Conservation (phyloP, 768 basidiomycete genomes). For the Crassisporium funariophilum region DNA sequence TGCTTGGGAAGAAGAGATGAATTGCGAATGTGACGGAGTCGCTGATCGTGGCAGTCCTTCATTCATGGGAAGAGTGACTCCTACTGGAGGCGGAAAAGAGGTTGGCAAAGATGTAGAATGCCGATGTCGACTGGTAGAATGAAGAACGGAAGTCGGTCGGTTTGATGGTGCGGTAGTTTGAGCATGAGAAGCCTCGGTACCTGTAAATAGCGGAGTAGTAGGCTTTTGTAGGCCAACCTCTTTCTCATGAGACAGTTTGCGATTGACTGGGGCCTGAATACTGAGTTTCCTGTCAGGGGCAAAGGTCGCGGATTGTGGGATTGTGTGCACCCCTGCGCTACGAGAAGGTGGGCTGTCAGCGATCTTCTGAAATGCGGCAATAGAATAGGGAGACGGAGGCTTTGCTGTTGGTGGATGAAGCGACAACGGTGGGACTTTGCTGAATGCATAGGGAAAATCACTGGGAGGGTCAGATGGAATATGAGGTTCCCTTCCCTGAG, state of each 20-base stretch:
- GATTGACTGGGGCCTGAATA: background rate
- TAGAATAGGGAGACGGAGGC: background rate
- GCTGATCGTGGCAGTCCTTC: conserved; percentile 10
- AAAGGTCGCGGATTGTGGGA: background rate
- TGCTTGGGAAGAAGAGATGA: conserved; percentile 3
- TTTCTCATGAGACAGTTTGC: background rate
- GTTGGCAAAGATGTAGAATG: conserved; percentile 39
- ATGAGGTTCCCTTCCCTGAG: conserved; percentile 2
- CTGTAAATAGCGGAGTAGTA: background rate
- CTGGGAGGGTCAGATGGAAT: background rate
- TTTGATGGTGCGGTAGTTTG: conserved; percentile 5
- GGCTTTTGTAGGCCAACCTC: background rate
- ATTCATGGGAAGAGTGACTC: conserved; percentile 1
- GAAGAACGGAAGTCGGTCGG: conserved; percentile 1
- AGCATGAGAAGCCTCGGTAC: background rate
- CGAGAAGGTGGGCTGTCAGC: background rate
- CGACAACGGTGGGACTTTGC: conserved; percentile 6
- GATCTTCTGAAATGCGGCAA: background rate
- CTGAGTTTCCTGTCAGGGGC: background rate
- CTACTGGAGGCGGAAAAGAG: conserved; percentile 8
- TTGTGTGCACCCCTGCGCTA: too few relatives aligned
- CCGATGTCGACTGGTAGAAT: conserved; percentile 29
- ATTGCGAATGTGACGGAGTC: conserved; percentile 3
- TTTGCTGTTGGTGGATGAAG: background rate
- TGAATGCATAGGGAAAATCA: background rate